Evolutionary conservation across 2,329 filamentous ascomycete species (phyloP).

Genomic region (Plectosphaerella sp.): DNA sequence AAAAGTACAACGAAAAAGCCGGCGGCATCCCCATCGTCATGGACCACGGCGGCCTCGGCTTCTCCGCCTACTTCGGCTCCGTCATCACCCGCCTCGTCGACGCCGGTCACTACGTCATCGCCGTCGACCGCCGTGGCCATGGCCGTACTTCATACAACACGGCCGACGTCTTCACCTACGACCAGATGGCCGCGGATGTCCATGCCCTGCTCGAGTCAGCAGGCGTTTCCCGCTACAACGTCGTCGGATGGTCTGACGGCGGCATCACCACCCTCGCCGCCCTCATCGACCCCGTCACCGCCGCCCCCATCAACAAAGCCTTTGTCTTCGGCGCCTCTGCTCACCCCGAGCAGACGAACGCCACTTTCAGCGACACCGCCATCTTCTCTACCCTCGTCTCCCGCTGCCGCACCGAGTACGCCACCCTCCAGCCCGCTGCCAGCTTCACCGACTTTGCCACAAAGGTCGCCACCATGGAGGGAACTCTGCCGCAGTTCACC

Average conservation of each 20-base stretch:
- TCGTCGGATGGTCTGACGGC: slow-evolving; percentile 37
- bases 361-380: slow-evolving; percentile 22
- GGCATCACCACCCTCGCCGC: slow-evolving; percentile 30
- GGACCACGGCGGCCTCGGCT: slow-evolving; percentile 34
- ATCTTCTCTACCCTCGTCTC: slow-evolving; percentile 20
- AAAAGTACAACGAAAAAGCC: slow-evolving; percentile 31
- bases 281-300: slow-evolving; percentile 24
- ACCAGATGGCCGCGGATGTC: slow-evolving; percentile 30
- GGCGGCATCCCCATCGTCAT: slow-evolving; percentile 29
- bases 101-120: slow-evolving; percentile 30
- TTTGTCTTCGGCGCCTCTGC: slow-evolving; percentile 32
- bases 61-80: slow-evolving; percentile 33
- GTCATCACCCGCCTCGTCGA: slow-evolving; percentile 28
- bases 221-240: slow-evolving; percentile 23
- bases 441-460: slow-evolving; percentile 29
- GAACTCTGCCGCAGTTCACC: slow-evolving; percentile 26
- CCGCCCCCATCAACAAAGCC: slow-evolving; percentile 28
- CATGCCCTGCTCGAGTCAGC: slow-evolving; percentile 22
- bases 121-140: slow-evolving; percentile 35
- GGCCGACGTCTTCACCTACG: slow-evolving; percentile 31
- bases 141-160: slow-evolving; percentile 31
- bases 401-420: slow-evolving; percentile 30
- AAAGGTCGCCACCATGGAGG: slow-evolving; percentile 31
- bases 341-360: slow-evolving; percentile 26
- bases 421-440: slow-evolving; percentile 25